Percentiles rank a stretch among this genome's conserved stretches.
Conservation (phyloP, 257 asterid species). For the Solanum sejunctum region DNA sequence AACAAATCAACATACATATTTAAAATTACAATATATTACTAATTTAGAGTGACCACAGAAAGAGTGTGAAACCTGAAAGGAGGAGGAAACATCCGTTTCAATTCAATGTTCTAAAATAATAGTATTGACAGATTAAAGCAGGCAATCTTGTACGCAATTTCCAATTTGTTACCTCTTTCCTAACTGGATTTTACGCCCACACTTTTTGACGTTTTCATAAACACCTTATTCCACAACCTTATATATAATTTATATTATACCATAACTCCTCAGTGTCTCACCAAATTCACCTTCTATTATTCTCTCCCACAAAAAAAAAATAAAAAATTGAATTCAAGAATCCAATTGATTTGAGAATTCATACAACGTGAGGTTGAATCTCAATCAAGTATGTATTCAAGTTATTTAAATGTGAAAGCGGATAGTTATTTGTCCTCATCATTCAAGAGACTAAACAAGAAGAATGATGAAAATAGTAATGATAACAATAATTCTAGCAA, state of each 20-base stretch:
- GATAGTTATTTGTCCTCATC: slow-evolving; percentile 19
- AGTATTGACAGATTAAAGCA: background rate
- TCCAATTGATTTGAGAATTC: background rate
- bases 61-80: background rate
- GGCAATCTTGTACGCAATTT: too few relatives aligned
- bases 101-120: background rate
- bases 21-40: too few relatives aligned
- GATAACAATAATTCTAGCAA: background rate
- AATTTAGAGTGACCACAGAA: too few relatives aligned
- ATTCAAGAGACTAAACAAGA: slow-evolving; percentile 38
- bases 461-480: background rate
- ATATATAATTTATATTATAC: too few relatives aligned
- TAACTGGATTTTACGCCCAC: background rate
- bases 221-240: background rate
- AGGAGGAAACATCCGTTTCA: background rate
- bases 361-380: too few relatives aligned
- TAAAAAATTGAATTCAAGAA: background rate
- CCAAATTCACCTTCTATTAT: background rate
- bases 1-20: too few relatives aligned
- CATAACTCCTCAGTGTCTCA: background rate
- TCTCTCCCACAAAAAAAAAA: background rate
- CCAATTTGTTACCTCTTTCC: too few relatives aligned
- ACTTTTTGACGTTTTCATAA: background rate
- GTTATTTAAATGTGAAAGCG: slow-evolving; percentile 27
- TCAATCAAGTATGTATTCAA: too few relatives aligned